A percentile compares a stretch with the other conserved stretches of the same genome.
phyloP scores from a whole-genome alignment of 306 rosid species.

The Castanea mollissima region DNA sequence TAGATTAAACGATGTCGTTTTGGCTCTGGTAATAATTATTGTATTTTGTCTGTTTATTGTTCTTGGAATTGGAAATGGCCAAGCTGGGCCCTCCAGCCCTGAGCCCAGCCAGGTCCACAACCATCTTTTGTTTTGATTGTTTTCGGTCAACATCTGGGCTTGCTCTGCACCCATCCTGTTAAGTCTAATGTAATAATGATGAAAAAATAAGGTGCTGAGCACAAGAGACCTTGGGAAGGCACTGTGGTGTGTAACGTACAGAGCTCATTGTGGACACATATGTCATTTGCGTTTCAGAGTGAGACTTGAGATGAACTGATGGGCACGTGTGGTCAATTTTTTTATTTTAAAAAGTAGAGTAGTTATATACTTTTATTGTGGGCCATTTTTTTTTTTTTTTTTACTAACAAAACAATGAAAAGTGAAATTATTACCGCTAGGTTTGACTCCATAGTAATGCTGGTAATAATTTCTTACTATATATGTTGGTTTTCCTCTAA shows the following conservation, averaged over 20 bases:
- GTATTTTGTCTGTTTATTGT: not conserved
- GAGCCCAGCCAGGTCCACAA: constrained; percentile 1
- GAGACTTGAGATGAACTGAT: too few species aligned
- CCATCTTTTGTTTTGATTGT: not conserved
- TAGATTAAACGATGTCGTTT: not conserved
- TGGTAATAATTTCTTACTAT: too few species aligned
- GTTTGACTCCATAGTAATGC: too few species aligned
- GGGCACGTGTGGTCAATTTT: not conserved
- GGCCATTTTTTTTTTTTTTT: too few species aligned
- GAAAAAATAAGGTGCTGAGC: not conserved
- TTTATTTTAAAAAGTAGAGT: not conserved
- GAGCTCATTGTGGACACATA: not conserved
- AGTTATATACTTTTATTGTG: not conserved
- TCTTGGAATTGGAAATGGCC: not conserved
- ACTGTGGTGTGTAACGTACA: not conserved
- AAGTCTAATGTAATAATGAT: not conserved
- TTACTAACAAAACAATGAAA: too few species aligned
- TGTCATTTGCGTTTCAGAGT: not conserved
- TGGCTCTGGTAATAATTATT: not conserved
- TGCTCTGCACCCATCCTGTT: not conserved
- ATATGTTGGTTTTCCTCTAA: too few species aligned
- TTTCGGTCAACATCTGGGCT: constrained; percentile 22
- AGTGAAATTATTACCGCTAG: too few species aligned
- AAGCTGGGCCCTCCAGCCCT: not conserved
- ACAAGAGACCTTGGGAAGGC: not conserved